Conservation (phyloP, 2,329 filamentous ascomycete species). For the Ophiostoma piceae region DNA sequence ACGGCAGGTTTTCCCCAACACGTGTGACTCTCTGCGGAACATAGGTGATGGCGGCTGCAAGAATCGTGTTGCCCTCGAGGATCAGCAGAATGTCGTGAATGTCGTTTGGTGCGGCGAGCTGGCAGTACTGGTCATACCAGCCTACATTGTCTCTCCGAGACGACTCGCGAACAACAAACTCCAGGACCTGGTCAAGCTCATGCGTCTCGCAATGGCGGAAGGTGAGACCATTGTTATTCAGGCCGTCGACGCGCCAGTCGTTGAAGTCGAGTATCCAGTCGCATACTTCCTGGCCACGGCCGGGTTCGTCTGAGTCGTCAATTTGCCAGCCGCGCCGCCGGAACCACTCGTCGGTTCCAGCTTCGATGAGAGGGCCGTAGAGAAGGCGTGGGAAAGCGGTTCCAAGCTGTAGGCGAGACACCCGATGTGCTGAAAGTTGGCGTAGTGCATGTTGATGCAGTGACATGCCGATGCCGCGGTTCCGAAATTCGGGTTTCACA, state of each 20-base stretch:
- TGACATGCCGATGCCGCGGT: conserved; percentile 48
- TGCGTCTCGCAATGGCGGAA: conserved; percentile 43
- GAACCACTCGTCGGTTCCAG: conserved; percentile 48
- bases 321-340: conserved; percentile 50
- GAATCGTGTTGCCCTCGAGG: conserved; percentile 44
- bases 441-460: conserved; percentile 49
- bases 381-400: conserved; percentile 55
- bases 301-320: conserved; percentile 38
- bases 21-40: conserved; percentile 43
- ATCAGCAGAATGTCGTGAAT: conserved; percentile 52
- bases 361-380: conserved; percentile 47
- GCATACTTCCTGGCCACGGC: conserved; percentile 45
- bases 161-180: conserved; percentile 47
- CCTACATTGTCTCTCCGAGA: conserved; percentile 46
- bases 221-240: conserved; percentile 39
- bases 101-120: conserved; percentile 44
- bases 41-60: conserved; percentile 53
- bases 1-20: conserved; percentile 49
- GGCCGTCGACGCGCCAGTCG: conserved; percentile 42
- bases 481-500: conserved; percentile 45
- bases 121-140: conserved; percentile 56
- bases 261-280: conserved; percentile 52
- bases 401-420: conserved; percentile 52
- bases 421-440: conserved; percentile 46
- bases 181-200: conserved; percentile 45